phyloP scores from a whole-genome alignment of 495 filamentous ascomycete species.

The Lophium mytilinum region DNA sequence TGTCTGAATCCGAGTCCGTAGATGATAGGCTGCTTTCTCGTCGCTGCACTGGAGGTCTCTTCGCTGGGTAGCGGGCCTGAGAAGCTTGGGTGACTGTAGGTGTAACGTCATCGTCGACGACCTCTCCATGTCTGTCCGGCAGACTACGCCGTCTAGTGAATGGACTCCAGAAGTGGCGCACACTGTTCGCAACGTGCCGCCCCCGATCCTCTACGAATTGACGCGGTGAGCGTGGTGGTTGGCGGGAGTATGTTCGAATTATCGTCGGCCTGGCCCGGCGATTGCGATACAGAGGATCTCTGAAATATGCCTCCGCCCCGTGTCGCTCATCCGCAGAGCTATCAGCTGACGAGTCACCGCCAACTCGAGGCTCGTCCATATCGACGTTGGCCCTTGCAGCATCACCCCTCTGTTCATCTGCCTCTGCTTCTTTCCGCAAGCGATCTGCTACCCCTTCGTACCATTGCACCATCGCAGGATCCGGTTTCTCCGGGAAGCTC shows the following conservation, averaged over 20 bases:
- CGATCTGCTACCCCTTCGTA: slow-evolving; percentile 61
- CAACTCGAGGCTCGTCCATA: slow-evolving; percentile 17
- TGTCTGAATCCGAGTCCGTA: slow-evolving; percentile 17
- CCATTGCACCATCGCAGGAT: slow-evolving; percentile 74
- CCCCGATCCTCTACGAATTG: slow-evolving; percentile 29
- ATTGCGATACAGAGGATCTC: slow-evolving; percentile 33
- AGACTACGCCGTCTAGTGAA: slow-evolving; percentile 7
- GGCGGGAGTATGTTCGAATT: slow-evolving; percentile 24
- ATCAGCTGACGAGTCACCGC: slow-evolving; percentile 28
- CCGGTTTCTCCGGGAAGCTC: slow-evolving; percentile 66
- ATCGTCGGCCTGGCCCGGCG: slow-evolving; percentile 27
- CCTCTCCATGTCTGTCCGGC: slow-evolving; percentile 7
- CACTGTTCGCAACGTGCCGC: slow-evolving; percentile 23
- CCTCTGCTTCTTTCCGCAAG: slow-evolving; percentile 36
- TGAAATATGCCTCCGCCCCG: slow-evolving; percentile 34
- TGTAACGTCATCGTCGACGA: slow-evolving; percentile 14
- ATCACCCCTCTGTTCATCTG: slow-evolving; percentile 17
- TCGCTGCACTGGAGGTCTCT: slow-evolving; percentile 15
- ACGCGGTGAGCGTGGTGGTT: slow-evolving; percentile 9
- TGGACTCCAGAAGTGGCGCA: slow-evolving; percentile 25
- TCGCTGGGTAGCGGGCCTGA: slow-evolving; percentile 5
- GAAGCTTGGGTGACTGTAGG: not conserved
- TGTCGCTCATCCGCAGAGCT: slow-evolving; percentile 26
- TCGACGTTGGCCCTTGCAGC: slow-evolving; percentile 16
- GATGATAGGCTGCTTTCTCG: slow-evolving; percentile 11